Conservation (phyloP, 495 filamentous ascomycete genomes). For the Xylaria cubensis region DNA sequence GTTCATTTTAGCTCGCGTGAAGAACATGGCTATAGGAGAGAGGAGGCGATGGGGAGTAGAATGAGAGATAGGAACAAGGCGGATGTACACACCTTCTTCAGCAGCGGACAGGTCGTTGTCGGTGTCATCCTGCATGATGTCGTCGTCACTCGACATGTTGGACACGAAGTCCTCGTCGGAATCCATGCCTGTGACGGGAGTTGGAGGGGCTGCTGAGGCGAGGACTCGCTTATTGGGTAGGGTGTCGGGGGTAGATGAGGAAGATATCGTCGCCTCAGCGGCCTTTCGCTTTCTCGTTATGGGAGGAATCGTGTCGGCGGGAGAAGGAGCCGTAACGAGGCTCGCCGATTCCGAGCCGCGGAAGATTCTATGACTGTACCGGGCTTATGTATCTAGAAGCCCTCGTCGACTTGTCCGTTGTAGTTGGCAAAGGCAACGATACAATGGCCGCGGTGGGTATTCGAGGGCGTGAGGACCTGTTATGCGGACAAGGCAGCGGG, state of each 20-base stretch:
- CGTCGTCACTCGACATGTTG: conserved; percentile 77
- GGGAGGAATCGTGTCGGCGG: conserved; percentile 64
- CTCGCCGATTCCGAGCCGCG: conserved; percentile 37
- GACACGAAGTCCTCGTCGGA: conserved; percentile 97
- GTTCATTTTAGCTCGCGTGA: background rate
- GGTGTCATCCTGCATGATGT: conserved; percentile 75
- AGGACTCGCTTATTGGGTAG: conserved; percentile 60
- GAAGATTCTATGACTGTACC: background rate
- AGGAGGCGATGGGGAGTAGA: background rate
- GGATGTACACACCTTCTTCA: conserved; percentile 68
- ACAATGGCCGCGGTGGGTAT: background rate
- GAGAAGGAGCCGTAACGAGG: conserved; percentile 27
- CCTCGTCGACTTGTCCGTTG: background rate
- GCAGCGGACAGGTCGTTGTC: conserved; percentile 77
- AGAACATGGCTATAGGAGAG: conserved; percentile 4
- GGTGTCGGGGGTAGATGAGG: conserved; percentile 41
- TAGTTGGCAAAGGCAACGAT: background rate
- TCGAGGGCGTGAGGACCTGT: conserved; percentile 2
- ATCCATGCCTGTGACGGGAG: conserved; percentile 84
- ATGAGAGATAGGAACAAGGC: conserved; percentile 10
- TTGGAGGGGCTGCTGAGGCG: conserved; percentile 61
- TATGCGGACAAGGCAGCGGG: background rate
- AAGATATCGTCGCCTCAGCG: conserved; percentile 71
- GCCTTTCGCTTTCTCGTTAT: conserved; percentile 89
- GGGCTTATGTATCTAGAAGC: background rate